phyloP scores from a whole-genome alignment of 2,329 filamentous ascomycete species.

The Raffaelea albimanens region DNA sequence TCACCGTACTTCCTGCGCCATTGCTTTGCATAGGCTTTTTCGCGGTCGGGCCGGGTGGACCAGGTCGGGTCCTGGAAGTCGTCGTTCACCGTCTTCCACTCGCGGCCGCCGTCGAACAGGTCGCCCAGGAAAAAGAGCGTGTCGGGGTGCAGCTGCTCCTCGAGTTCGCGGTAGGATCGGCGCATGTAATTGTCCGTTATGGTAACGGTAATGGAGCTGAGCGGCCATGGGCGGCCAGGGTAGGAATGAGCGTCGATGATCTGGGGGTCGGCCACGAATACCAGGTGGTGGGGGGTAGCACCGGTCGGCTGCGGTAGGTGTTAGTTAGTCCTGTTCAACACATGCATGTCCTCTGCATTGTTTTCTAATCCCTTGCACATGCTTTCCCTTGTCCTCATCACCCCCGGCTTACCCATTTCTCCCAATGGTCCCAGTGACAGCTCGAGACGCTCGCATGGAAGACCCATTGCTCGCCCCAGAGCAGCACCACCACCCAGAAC shows the following conservation, averaged over 20 bases:
- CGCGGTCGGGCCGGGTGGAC: slow-evolving; percentile 41
- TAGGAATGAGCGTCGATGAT: slow-evolving; percentile 94
- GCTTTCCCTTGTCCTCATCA: background rate
- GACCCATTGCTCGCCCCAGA: slow-evolving; percentile 76
- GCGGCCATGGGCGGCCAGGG: slow-evolving; percentile 60
- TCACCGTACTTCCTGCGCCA: slow-evolving; percentile 71
- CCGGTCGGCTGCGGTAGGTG: slow-evolving; percentile 67
- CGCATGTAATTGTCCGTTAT: slow-evolving; percentile 87
- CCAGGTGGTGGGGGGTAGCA: slow-evolving; percentile 72
- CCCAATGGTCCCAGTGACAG: slow-evolving; percentile 83
- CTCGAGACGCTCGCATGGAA: slow-evolving; percentile 61
- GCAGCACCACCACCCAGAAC: slow-evolving; percentile 67
- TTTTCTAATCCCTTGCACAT: too few relatives aligned
- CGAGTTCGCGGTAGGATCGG: slow-evolving; percentile 70
- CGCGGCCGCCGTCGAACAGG: slow-evolving; percentile 87
- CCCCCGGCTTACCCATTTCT: slow-evolving; percentile 72
- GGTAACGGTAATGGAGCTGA: slow-evolving; percentile 41
- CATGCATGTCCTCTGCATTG: slow-evolving; percentile 5
- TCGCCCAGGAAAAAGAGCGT: slow-evolving; percentile 88
- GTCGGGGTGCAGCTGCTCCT: slow-evolving; percentile 69
- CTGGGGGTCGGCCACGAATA: slow-evolving; percentile 84
- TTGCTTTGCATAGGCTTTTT: slow-evolving; percentile 47
- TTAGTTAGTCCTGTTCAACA: too few relatives aligned
- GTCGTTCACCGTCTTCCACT: slow-evolving; percentile 71
- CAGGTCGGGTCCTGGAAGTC: slow-evolving; percentile 50